Evolutionary conservation across 768 basidiomycete genomes (phyloP).

Genomic region (Tricholoma saponaceum): DNA sequence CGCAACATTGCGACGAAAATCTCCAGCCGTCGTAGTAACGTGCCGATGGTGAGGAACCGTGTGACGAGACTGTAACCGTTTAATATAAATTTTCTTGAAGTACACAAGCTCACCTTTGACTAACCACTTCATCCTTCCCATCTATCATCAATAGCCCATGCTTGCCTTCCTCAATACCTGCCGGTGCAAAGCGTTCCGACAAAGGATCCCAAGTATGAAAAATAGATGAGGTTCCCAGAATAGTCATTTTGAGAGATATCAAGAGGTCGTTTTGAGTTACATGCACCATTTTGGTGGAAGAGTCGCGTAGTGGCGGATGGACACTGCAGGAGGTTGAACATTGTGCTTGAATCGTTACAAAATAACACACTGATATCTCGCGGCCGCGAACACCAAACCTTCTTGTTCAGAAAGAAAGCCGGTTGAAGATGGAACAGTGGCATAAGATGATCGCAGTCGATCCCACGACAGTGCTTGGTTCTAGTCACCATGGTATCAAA

Average conservation of each 20-base stretch:
- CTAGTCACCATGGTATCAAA: conserved; percentile 22
- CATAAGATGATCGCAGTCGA: conserved; percentile 34
- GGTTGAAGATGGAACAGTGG: conserved; percentile 29
- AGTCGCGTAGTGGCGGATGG: conserved; percentile 39
- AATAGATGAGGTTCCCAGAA: conserved; percentile 65
- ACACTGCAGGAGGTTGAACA: conserved; percentile 33
- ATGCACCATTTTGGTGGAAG: conserved; percentile 35
- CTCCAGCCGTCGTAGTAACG: conserved; percentile 64
- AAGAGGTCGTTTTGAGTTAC: conserved; percentile 46
- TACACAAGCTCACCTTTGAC: conserved; percentile 42
- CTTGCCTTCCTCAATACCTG: conserved; percentile 29
- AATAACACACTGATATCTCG: conserved; percentile 54
- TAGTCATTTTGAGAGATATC: conserved; percentile 47
- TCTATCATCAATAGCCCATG: conserved; percentile 42
- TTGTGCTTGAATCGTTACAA: background rate
- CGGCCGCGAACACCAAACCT: conserved; percentile 44
- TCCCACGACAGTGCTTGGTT: conserved; percentile 64
- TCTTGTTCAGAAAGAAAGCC: conserved; percentile 72
- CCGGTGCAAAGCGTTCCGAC: conserved; percentile 54
- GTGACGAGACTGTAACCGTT: conserved; percentile 42
- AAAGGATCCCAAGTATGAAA: conserved; percentile 59
- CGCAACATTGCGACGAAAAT: conserved; percentile 43
- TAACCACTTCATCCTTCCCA: conserved; percentile 53
- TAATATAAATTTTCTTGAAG: background rate
- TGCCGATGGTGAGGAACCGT: conserved; percentile 68